Conservation (phyloP, 345 rosid genomes). For the Aquilaria sinensis region DNA sequence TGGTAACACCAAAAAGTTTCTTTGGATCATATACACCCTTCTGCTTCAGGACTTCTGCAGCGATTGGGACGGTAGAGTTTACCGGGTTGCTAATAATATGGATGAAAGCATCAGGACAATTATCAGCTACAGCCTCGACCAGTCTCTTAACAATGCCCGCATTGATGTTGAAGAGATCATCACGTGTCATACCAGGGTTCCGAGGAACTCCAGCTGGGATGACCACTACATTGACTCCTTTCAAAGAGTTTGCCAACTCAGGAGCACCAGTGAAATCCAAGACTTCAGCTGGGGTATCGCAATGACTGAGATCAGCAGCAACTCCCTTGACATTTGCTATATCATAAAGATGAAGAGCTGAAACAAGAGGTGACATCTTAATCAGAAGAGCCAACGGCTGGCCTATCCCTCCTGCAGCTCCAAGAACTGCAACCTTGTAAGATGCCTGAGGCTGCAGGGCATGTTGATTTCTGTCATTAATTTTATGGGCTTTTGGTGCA, state of each 20-base stretch:
- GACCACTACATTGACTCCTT: conserved; percentile 75
- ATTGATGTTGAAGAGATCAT: conserved; percentile 91
- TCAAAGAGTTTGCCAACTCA: conserved; percentile 63
- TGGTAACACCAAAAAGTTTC: conserved; percentile 92
- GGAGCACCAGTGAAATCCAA: conserved; percentile 76
- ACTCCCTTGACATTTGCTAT: conserved; percentile 93
- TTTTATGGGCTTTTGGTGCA: conserved; percentile 20
- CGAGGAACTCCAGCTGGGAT: conserved; percentile 94
- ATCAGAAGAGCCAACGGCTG: conserved; percentile 79
- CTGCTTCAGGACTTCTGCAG: conserved; percentile 80
- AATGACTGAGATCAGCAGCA: conserved; percentile 92
- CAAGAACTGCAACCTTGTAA: conserved; percentile 80
- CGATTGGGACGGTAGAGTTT: conserved; percentile 88
- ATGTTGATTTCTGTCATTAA: conserved; percentile 23
- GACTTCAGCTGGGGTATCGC: conserved; percentile 86
- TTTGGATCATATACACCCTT: conserved; percentile 91
- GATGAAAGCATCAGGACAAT: conserved; percentile 83
- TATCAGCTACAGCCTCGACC: conserved; percentile 85
- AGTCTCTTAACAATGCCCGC: conserved; percentile 69
- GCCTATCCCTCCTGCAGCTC: conserved; percentile 93
- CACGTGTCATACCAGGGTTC: conserved; percentile 97
- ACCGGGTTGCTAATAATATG: conserved; percentile 94
- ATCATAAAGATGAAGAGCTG: conserved; percentile 77
- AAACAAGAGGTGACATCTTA: conserved; percentile 94
- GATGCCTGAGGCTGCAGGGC: conserved; percentile 63